Evolutionary conservation across 805 yeast species (phyloP).

Genomic region (Metschnikowia chrysomelidarum): DNA sequence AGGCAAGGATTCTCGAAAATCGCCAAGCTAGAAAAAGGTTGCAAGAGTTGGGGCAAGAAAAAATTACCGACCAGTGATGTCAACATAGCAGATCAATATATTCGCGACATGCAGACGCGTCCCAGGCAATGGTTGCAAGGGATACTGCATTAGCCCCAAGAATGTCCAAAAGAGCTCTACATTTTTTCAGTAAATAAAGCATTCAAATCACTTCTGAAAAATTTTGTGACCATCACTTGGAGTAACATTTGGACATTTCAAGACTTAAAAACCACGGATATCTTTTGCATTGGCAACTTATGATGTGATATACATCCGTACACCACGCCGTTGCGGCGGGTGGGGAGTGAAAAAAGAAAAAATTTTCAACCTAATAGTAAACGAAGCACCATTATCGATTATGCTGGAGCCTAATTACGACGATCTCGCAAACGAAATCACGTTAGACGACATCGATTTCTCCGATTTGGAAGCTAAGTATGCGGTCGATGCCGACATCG

Average conservation of each 20-base stretch:
- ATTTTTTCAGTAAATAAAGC: too few relatives aligned
- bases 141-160: too few relatives aligned
- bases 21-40: constrained; percentile 53
- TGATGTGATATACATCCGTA: constrained; percentile 12
- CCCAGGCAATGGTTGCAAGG: too few relatives aligned
- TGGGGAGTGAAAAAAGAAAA: constrained; percentile 14
- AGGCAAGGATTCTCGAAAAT: constrained; percentile 60
- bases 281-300: too few relatives aligned
- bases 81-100: too few relatives aligned
- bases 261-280: too few relatives aligned
- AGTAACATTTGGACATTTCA: too few relatives aligned
- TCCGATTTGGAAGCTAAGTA: constrained; percentile 81
- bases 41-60: constrained; percentile 33
- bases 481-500: constrained; percentile 53
- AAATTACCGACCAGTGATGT: background rate
- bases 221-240: too few relatives aligned
- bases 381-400: constrained; percentile 1
- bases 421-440: constrained; percentile 40
- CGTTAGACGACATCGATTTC: constrained; percentile 62
- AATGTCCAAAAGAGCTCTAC: too few relatives aligned
- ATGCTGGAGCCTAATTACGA: constrained; percentile 22
- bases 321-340: constrained; percentile 10
- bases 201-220: too few relatives aligned
- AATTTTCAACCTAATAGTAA: constrained; percentile 10
- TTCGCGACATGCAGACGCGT: too few relatives aligned